Evolutionary conservation across 2,329 filamentous ascomycete genomes (phyloP).

Genomic region (Xylaria digitata): DNA sequence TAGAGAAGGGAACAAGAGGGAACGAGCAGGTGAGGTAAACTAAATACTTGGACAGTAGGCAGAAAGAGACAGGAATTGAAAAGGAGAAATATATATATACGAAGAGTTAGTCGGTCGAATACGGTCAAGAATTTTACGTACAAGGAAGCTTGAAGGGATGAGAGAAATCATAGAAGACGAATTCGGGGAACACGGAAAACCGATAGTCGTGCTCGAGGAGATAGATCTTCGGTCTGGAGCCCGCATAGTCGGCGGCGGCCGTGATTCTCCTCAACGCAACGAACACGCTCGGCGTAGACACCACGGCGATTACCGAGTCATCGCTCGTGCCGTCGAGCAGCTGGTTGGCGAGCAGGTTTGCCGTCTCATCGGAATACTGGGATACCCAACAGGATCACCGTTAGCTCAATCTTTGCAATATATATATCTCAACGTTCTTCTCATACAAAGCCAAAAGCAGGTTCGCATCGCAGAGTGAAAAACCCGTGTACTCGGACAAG

Average conservation of each 20-base stretch:
- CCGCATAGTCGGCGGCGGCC: constrained; percentile 35
- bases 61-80: neutral
- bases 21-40: neutral
- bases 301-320: constrained; percentile 71
- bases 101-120: neutral
- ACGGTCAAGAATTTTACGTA: constrained; percentile 46
- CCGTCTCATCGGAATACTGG: constrained; percentile 79
- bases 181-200: constrained; percentile 79
- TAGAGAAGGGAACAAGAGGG: neutral
- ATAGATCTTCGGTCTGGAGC: constrained; percentile 66
- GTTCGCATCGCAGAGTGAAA: too few species aligned
- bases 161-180: constrained; percentile 79
- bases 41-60: neutral
- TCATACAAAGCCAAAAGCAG: too few species aligned
- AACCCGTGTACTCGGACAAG: too few species aligned
- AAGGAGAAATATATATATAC: neutral
- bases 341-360: constrained; percentile 70
- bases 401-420: neutral
- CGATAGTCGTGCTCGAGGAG: constrained; percentile 80
- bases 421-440: too few species aligned
- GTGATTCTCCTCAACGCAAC: constrained; percentile 78
- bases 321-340: constrained; percentile 70
- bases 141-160: constrained; percentile 73
- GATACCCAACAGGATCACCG: neutral
- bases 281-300: constrained; percentile 82